Evolutionary conservation across 495 filamentous ascomycete species (phyloP).

Genomic region (Penicillium coprophilum): DNA sequence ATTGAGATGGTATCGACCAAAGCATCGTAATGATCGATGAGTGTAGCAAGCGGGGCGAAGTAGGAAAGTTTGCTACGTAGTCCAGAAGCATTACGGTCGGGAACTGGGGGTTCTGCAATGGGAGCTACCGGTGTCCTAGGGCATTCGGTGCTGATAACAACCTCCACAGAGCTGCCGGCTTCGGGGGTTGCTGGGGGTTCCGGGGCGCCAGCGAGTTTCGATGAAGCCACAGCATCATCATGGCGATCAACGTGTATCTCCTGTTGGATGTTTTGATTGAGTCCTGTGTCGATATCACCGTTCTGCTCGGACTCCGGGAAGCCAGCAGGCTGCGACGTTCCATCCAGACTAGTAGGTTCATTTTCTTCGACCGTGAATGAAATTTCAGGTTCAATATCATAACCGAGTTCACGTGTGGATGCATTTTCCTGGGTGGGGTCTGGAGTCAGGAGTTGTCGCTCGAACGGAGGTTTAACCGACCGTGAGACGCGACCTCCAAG

Average conservation of each 20-base stretch:
- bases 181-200: background rate
- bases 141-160: slow-evolving; percentile 5
- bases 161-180: background rate
- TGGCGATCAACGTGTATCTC: background rate
- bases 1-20: slow-evolving; percentile 67
- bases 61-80: slow-evolving; percentile 64
- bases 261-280: background rate
- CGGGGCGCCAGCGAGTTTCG: background rate
- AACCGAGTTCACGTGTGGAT: background rate
- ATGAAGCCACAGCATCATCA: background rate
- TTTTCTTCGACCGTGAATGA: slow-evolving; percentile 18
- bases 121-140: slow-evolving; percentile 8
- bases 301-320: background rate
- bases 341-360: background rate
- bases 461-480: background rate
- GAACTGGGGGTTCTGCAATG: slow-evolving; percentile 16
- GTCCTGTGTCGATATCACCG: background rate
- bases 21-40: slow-evolving; percentile 56
- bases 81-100: slow-evolving; percentile 43
- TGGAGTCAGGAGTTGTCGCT: slow-evolving; percentile 24
- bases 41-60: slow-evolving; percentile 64
- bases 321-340: background rate
- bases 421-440: slow-evolving; percentile 25
- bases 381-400: slow-evolving; percentile 1
- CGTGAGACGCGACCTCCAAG: background rate